Base-by-base conservation (phyloP, 495 filamentous ascomycete species). In the Trichoderma parareesei region DNA sequence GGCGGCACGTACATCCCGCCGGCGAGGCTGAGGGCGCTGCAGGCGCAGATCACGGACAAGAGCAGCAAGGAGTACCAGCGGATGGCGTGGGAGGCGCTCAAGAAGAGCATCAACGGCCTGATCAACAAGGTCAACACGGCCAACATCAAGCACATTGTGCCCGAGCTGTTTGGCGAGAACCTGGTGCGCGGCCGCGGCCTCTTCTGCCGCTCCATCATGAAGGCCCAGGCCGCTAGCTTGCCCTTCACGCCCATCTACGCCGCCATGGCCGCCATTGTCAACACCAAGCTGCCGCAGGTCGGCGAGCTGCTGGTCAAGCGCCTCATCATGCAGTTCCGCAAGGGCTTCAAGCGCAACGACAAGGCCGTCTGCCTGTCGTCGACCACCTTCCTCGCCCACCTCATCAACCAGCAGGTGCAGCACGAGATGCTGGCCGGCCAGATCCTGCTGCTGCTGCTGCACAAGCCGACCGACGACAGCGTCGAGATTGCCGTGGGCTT, bases 91-190 rank as follows among this genome's bases (percentile, higher is more conserved):
- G 95, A 98, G 74, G 93, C 94, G 10, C 74, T 98, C 72, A 99
- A 99, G 79, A 99, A 99, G 80, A 93, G 90, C 20, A 96, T 99
- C 79, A 97, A 99, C 72, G 94, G 94, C 70, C 78, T 99, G 38
- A 93, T 98, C 78, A 99, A 99, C 80, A 99, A 99, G 75, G 87
- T 97, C 77, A 99, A 97, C 75, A 88, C 90, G 46, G 90, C 88
- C 20, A 99, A 99, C 70, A 98, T 99, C 82, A 98, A 98, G 75
- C 85, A 89, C 70, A 97, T 99, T 67, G 91, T 97, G 8, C 93
- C 92, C 0, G 94, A 99, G 72, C 81, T 98, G 40, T 98, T 99
- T 74, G 84, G 84, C 18, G 95, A 99, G 77, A 98, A 99, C 72
- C 77, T 99, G 67, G 82, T 98, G 48, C 85, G 95, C 63, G 94